A percentile compares a stretch with the other conserved stretches of the same genome.
Evolutionary conservation across 139 green algal genomes (phyloP).

Genomic region (Medakamo hakoo): DNA sequence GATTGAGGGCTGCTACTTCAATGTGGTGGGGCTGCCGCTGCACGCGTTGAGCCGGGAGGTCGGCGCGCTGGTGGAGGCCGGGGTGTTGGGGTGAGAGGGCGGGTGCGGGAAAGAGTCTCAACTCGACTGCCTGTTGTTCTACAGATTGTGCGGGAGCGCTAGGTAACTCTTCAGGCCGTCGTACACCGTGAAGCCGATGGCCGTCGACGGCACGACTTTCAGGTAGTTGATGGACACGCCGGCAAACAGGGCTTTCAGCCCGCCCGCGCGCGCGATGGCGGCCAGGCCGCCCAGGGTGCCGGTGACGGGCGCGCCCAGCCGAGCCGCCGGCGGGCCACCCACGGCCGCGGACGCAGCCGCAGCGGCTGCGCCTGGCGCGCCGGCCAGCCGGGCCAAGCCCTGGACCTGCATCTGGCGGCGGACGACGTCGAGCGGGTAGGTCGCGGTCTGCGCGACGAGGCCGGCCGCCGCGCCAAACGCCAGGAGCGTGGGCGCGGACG

Average conservation of each 20-base stretch:
- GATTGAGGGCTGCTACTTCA: slow-evolving; percentile 69
- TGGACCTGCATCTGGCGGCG: slow-evolving; percentile 73
- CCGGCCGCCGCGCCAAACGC: slow-evolving; percentile 61
- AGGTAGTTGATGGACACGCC: slow-evolving; percentile 86
- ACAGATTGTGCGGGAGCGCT: slow-evolving; percentile 30
- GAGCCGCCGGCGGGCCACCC: too few relatives aligned
- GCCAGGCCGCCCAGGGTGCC: slow-evolving; percentile 31
- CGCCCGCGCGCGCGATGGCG: slow-evolving; percentile 23
- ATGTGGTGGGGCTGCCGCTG: slow-evolving; percentile 66
- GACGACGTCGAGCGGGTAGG: slow-evolving; percentile 80
- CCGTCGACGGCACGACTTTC: slow-evolving; percentile 86
- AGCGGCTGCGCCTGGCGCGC: slow-evolving; percentile 1
- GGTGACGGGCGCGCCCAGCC: background rate
- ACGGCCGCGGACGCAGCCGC: background rate
- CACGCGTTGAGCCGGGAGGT: background rate
- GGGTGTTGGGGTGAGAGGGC: background rate
- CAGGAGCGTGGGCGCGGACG: slow-evolving; percentile 58
- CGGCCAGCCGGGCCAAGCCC: background rate
- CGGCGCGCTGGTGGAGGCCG: background rate
- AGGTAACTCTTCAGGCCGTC: slow-evolving; percentile 55
- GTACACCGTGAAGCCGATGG: slow-evolving; percentile 83
- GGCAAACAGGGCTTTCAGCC: slow-evolving; percentile 32
- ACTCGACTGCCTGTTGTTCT: background rate
- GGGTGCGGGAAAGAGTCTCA: background rate
- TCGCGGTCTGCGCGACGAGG: slow-evolving; percentile 69